These are phyloP conservation scores for Gamsiella multidivaricata DNA, from an alignment of 192 early-diverging fungal species.

Conservation along the genomic window DNA sequence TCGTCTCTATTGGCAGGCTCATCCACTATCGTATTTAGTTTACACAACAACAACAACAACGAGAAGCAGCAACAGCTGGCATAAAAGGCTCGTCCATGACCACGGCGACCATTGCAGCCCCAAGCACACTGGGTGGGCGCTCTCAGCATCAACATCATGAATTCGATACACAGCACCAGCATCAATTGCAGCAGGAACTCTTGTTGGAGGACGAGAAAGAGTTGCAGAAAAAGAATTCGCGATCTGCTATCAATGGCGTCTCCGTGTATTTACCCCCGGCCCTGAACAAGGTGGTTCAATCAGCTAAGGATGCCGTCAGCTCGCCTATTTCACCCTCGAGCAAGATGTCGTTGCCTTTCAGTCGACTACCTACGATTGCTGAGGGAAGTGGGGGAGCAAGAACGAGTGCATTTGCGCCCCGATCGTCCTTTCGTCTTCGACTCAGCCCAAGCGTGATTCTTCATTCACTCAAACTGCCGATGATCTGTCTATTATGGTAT, in stretches of 20 bases:
- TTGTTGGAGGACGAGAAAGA: slow-evolving; percentile 29
- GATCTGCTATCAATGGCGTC: slow-evolving; percentile 25
- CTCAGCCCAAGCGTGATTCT: slow-evolving; percentile 7
- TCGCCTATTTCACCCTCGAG: slow-evolving; percentile 10
- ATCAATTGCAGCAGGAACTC: slow-evolving; percentile 18
- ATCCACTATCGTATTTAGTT: slow-evolving; percentile 4
- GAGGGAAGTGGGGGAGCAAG: not conserved
- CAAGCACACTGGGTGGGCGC: slow-evolving; percentile 26
- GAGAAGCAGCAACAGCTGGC: slow-evolving; percentile 7
- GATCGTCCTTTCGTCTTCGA: not conserved
- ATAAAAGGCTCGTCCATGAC: slow-evolving; percentile 19
- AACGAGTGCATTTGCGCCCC: slow-evolving; percentile 29
- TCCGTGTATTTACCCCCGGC: slow-evolving; percentile 32
- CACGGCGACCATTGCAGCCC: slow-evolving; percentile 10
- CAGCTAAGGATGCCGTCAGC: slow-evolving; percentile 35
- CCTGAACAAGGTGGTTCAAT: slow-evolving; percentile 44
- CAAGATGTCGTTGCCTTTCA: slow-evolving; percentile 10
- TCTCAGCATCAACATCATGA: slow-evolving; percentile 12
- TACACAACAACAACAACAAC: slow-evolving; percentile 1
- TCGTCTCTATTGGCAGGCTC: slow-evolving; percentile 9
- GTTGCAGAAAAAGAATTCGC: slow-evolving; percentile 39
- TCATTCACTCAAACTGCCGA: slow-evolving; percentile 14
- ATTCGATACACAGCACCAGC: slow-evolving; percentile 10
- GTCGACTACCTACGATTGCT: slow-evolving; percentile 13
- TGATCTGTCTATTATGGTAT: slow-evolving; percentile 81